A percentile compares a stretch with the other conserved stretches of the same genome.
phyloP scores from a whole-genome alignment of 2,329 filamentous ascomycete species.

The Diaporthe sp. region DNA sequence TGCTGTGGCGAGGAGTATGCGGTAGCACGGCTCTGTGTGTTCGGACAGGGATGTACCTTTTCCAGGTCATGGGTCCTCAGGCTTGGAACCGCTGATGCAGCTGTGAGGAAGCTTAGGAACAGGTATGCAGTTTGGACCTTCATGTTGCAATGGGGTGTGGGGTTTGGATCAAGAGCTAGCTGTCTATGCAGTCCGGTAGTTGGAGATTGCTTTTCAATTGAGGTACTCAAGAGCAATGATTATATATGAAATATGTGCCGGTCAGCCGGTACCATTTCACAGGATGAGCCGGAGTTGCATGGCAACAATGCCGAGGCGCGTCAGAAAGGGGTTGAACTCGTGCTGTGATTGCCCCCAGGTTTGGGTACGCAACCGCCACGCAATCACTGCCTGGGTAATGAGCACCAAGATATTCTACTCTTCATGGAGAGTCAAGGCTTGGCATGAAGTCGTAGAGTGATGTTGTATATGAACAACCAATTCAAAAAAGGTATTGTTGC shows the following conservation, averaged over 20 bases:
- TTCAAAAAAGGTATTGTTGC: neutral
- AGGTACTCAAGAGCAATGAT: neutral
- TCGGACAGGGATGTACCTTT: neutral
- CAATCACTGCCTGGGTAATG: neutral
- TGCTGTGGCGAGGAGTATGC: neutral
- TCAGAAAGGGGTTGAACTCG: conserved; percentile 7
- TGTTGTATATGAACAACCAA: neutral
- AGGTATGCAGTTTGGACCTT: conserved; percentile 3
- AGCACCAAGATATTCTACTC: neutral
- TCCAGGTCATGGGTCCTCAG: neutral
- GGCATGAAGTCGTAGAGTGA: neutral
- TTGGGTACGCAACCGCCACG: neutral
- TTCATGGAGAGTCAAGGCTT: too few species aligned
- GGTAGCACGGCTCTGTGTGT: neutral
- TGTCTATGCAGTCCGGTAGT: neutral
- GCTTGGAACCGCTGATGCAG: conserved; percentile 7
- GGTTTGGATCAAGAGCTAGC: neutral
- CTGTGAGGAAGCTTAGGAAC: neutral
- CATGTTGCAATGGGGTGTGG: neutral
- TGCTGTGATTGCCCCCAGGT: neutral
- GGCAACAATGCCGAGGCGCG: neutral
- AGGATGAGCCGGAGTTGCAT: neutral
- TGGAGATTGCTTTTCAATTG: neutral
- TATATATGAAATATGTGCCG: neutral
- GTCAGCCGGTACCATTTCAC: neutral